Evolutionary conservation across 371 early-diverging fungal species (phyloP), one percentile per base, ranked within the genome.

Genomic region (Parasitella parasitica): DNA sequence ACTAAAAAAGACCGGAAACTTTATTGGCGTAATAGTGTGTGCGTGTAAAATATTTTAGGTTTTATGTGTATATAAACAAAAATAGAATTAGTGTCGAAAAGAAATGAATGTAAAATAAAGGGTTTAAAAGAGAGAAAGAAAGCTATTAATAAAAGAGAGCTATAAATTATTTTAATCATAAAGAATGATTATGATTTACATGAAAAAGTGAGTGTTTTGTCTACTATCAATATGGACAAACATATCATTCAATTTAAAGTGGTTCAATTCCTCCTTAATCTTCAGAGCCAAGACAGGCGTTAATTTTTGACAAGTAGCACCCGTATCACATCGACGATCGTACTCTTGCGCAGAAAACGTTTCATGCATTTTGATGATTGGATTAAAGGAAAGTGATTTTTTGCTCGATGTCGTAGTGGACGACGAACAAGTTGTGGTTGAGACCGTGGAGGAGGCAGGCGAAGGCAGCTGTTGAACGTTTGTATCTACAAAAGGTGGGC

Each of bases 251-350:
- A 86, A 66, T 71, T 91, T 91, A 76, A 79, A 91, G 55, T 86
- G 78, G 68, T 91, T 91, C 57, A 91, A 66, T 66, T 91, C 92
- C 59, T 85, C 77, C 64, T 91, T 91, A 64, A 91, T 90, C 63
- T 82, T 80, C 68, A 86, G 77, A 8, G 90, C 89, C 20, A 88
- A 71, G 5, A 75, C 68, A 6, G 88, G 82, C 1, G 89, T 88
- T 11, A 91, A 64, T 37, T 84, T 81, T 39, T 78, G 78, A 48
- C 86, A 84, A 12, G 87, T 87, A 49, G 81, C 70, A 35, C 83
- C 75, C 1, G 75, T 66, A 67, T 89, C 86, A 54, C 89, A 87
- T 8, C 80, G 78, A 18, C 92, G 80, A 63, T 91, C 91, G 54
- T 90, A 91, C 37, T 87, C 86, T 3, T 73, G 75, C 1, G 85